phyloP scores from a whole-genome alignment of 2,329 filamentous ascomycete species.

The Apiospora hydei region DNA sequence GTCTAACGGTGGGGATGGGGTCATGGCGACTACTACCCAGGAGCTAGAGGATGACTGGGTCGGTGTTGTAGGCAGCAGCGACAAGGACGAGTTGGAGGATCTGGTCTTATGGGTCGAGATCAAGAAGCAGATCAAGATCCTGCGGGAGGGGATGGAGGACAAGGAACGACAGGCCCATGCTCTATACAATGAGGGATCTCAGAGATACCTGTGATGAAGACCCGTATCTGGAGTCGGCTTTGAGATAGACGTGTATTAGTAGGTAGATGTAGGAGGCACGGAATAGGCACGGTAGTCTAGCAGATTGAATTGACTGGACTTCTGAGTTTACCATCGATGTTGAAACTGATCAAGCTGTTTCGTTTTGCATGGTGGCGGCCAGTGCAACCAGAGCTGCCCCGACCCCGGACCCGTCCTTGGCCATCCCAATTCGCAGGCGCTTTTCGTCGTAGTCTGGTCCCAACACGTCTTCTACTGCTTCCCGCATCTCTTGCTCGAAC shows the following conservation, averaged over 20 bases:
- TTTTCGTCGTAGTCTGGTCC: slow-evolving; percentile 64
- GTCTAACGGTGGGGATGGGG: slow-evolving; percentile 40
- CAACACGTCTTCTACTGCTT: slow-evolving; percentile 70
- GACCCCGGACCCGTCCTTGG: slow-evolving; percentile 76
- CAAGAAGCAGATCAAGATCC: slow-evolving; percentile 66
- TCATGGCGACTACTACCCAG: slow-evolving; percentile 15
- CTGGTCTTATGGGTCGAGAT: slow-evolving; percentile 67
- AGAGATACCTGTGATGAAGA: too few species aligned
- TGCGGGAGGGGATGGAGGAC: slow-evolving; percentile 65
- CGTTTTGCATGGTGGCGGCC: slow-evolving; percentile 12
- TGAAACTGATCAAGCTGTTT: background rate
- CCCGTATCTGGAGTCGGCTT: too few species aligned
- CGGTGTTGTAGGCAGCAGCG: slow-evolving; percentile 38
- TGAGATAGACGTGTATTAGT: background rate
- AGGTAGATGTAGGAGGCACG: background rate
- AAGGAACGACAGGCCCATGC: slow-evolving; percentile 27
- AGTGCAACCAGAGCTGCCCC: slow-evolving; percentile 73
- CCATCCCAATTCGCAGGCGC: slow-evolving; percentile 72
- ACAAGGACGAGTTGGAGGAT: slow-evolving; percentile 52
- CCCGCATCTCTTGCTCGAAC: slow-evolving; percentile 70
- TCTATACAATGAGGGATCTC: too few species aligned
- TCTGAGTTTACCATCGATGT: background rate
- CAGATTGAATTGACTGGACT: background rate
- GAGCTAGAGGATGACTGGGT: slow-evolving; percentile 48
- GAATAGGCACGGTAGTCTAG: background rate